Percentiles rank a stretch among this genome's conserved stretches.
Conservation (phyloP, 2,329 filamentous ascomycete species). For the Capronia coronata region DNA sequence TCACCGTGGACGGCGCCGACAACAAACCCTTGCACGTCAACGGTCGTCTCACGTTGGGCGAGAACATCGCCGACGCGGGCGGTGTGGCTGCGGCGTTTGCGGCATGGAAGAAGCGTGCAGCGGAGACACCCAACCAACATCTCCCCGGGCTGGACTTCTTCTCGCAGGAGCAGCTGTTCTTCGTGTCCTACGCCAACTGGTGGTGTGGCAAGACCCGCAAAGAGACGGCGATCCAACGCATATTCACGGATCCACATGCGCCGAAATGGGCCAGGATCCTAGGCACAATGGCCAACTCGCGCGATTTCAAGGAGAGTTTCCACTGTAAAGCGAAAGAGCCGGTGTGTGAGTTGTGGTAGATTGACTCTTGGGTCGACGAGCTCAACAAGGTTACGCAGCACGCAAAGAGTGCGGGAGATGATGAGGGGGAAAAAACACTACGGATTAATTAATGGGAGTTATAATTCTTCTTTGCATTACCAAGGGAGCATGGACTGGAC, state of each 20-base stretch:
- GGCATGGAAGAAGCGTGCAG: conserved; percentile 58
- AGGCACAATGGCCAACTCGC: conserved; percentile 61
- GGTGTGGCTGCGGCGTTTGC: conserved; percentile 57
- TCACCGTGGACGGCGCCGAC: conserved; percentile 52
- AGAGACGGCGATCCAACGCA: conserved; percentile 50
- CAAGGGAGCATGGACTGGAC: no score
- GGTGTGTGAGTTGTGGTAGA: conserved; percentile 64
- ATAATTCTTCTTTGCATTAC: no score
- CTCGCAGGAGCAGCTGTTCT: conserved; percentile 63
- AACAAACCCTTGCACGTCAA: conserved; percentile 54
- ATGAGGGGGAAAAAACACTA: no score
- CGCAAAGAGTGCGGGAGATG: no score
- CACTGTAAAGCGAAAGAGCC: conserved; percentile 59
- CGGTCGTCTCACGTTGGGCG: conserved; percentile 57
- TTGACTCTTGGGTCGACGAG: no score
- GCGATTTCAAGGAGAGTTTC: conserved; percentile 62
- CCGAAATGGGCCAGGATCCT: conserved; percentile 56
- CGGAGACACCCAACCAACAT: conserved; percentile 45
- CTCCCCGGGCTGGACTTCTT: conserved; percentile 58
- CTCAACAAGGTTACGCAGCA: no score
- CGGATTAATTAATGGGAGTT: no score
- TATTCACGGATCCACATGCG: conserved; percentile 60
- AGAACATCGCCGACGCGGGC: conserved; percentile 67
- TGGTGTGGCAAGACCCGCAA: conserved; percentile 62
- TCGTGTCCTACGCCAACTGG: conserved; percentile 57